Percentiles rank a stretch among this genome's conserved stretches.
These are phyloP conservation scores for Cercospora zeina DNA, from an alignment of 2,329 filamentous ascomycete species.

Conservation along the genomic window DNA sequence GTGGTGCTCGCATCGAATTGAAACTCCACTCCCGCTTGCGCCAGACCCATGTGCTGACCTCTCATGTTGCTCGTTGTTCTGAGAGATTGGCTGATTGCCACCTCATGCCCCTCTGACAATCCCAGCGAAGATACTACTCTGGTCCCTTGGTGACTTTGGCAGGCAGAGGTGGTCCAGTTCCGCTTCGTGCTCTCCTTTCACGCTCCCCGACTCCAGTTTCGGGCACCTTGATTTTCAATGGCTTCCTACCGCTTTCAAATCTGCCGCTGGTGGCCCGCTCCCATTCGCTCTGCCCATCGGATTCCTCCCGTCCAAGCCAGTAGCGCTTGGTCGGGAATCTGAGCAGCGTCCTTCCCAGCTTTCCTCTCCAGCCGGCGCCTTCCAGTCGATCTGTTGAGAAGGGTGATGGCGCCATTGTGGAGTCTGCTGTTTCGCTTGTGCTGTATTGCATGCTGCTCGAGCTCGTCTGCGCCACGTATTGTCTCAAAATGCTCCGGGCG, in stretches of 20 bases:
- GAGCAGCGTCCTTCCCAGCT: slow-evolving; percentile 76
- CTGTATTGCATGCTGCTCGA: slow-evolving; percentile 25
- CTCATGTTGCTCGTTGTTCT: neutral
- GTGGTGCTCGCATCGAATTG: slow-evolving; percentile 1
- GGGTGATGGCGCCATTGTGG: slow-evolving; percentile 60
- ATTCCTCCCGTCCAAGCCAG: slow-evolving; percentile 70
- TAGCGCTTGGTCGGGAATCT: slow-evolving; percentile 67
- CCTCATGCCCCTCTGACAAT: slow-evolving; percentile 6
- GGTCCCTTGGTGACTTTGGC: slow-evolving; percentile 23
- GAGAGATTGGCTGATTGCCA: slow-evolving; percentile 1
- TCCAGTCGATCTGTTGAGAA: slow-evolving; percentile 71
- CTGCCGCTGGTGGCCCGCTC: slow-evolving; percentile 62
- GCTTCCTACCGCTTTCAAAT: slow-evolving; percentile 51
- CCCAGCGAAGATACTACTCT: slow-evolving; percentile 16
- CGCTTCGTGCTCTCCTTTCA: slow-evolving; percentile 61
- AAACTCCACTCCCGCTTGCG: neutral
- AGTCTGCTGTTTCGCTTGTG: slow-evolving; percentile 48
- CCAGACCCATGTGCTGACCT: neutral
- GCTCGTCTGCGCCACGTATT: slow-evolving; percentile 55
- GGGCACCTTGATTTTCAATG: slow-evolving; percentile 43
- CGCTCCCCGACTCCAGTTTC: slow-evolving; percentile 55
- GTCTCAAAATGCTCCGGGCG: slow-evolving; percentile 72
- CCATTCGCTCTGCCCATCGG: slow-evolving; percentile 65
- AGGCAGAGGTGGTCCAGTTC: slow-evolving; percentile 55
- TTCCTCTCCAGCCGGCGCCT: slow-evolving; percentile 76